Percentiles rank a stretch among this genome's conserved stretches.
Conservation (phyloP, 352 stramenopile genomes). For the Globisporangium spinosum region DNA sequence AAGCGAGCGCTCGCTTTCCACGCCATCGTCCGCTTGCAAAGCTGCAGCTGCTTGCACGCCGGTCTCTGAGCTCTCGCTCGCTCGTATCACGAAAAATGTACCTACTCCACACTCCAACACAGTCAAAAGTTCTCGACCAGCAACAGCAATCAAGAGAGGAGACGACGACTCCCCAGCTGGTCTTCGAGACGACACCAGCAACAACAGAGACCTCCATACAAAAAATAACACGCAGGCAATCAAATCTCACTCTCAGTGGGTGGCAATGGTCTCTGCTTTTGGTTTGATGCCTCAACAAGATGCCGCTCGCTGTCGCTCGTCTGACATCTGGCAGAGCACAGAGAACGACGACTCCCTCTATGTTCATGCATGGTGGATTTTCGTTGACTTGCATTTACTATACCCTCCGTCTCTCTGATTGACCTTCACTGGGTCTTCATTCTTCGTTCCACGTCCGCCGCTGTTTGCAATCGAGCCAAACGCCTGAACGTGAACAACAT, state of each 20-base stretch:
- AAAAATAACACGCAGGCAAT: background rate
- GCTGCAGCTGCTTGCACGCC: background rate
- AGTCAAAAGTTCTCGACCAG: background rate
- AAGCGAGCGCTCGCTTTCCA: background rate
- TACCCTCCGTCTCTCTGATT: background rate
- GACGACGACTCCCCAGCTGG: background rate
- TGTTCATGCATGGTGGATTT: background rate
- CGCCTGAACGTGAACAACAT: background rate
- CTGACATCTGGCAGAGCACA: background rate
- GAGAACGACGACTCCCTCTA: background rate
- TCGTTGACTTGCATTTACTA: constrained; percentile 1
- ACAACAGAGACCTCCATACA: background rate
- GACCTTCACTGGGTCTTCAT: background rate
- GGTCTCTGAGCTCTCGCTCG: background rate
- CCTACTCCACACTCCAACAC: background rate
- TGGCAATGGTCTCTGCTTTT: background rate
- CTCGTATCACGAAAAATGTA: background rate
- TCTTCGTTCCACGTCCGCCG: background rate
- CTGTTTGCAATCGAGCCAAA: background rate
- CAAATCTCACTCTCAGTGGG: background rate
- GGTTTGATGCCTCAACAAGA: background rate
- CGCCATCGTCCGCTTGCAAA: background rate
- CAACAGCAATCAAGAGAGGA: background rate
- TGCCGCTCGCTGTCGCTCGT: background rate
- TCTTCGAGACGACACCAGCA: background rate